A percentile compares a stretch with the other conserved stretches of the same genome.
These are phyloP conservation scores for Puccinellia tenuiflora DNA, from an alignment of 176 grass and related monocot genomes.

Conservation along the genomic window DNA sequence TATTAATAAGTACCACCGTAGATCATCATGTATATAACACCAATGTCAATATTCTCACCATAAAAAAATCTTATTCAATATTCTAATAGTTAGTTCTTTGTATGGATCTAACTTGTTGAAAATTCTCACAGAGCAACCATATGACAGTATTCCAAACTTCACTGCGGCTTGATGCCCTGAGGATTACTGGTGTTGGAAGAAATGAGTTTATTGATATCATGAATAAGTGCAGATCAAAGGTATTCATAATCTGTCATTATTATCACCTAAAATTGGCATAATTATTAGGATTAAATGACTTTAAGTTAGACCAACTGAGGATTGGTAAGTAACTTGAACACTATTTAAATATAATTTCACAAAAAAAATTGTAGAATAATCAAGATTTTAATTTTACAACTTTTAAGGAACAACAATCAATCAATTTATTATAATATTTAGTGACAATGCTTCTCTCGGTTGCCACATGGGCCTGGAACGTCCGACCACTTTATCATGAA, in stretches of 20 bases:
- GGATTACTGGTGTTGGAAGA: conserved; percentile 84
- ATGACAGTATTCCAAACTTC: conserved; percentile 97
- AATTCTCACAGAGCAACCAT: conserved; percentile 87
- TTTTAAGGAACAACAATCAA: background rate
- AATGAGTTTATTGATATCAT: conserved; percentile 99
- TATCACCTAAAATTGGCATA: background rate
- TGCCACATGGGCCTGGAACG: background rate
- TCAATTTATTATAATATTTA: background rate
- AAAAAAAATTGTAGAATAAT: background rate
- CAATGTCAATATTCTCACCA: background rate
- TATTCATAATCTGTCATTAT: conserved; percentile 4
- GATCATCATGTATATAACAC: background rate
- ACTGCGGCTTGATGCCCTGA: conserved; percentile 84
- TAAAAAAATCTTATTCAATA: background rate
- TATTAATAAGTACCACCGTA: background rate
- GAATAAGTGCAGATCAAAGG: conserved; percentile 99
- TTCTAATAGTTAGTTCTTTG: background rate
- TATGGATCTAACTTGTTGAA: conserved; percentile 22
- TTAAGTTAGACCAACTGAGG: background rate
- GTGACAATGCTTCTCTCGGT: background rate
- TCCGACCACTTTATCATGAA: too few species aligned
- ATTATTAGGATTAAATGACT: background rate
- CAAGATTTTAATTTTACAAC: background rate
- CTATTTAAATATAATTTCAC: background rate
- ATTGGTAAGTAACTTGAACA: background rate